Conservation (phyloP, 139 green algal genomes). For the Chara braunii region DNA sequence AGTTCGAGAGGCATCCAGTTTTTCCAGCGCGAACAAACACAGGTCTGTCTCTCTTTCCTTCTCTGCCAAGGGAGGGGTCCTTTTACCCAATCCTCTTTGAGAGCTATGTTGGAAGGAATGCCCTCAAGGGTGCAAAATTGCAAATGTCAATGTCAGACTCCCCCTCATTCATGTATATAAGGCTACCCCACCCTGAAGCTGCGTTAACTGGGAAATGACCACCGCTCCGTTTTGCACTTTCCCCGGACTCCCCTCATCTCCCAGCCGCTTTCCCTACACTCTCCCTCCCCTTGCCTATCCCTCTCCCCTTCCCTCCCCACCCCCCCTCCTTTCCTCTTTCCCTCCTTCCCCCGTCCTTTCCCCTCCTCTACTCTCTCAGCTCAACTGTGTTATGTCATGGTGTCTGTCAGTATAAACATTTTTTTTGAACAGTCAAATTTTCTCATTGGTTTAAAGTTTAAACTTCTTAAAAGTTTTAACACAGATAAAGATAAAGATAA, state of each 20-base stretch:
- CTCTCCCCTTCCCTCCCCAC: neutral
- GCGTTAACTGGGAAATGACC: no score
- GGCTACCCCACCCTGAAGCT: no score
- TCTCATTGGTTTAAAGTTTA: no score
- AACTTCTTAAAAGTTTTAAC: no score
- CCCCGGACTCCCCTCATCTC: neutral
- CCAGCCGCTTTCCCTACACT: neutral
- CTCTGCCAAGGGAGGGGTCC: conserved; percentile 1
- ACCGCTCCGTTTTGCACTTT: neutral
- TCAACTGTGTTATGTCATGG: no score
- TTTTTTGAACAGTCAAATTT: no score
- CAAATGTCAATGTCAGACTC: conserved; percentile 2
- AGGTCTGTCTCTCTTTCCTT: conserved; percentile 10
- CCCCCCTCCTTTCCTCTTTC: neutral
- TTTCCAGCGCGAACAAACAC: conserved; percentile 95
- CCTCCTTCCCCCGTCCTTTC: neutral
- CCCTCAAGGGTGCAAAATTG: conserved; percentile 4
- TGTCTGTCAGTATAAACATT: no score
- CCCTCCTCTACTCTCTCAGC: no score
- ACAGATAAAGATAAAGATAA: no score
- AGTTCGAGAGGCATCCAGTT: conserved; percentile 79
- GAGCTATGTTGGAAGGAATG: neutral
- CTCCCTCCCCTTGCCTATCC: neutral
- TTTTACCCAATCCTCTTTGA: neutral
- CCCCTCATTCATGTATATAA: neutral